Conservation (phyloP, 305 asterid species). For the Fraxinus floribunda region DNA sequence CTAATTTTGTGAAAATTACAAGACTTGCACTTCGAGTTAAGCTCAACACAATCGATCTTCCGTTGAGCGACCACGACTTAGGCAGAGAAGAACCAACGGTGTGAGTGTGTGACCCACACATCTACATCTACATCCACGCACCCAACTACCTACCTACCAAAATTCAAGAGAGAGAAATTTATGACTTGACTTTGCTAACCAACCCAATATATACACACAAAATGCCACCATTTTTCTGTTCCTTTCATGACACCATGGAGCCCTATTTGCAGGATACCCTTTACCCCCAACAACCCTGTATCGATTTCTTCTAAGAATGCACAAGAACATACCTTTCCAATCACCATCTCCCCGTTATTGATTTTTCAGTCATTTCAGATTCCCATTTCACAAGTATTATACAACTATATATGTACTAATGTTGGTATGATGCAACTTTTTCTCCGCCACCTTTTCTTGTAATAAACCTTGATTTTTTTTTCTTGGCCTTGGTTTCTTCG, state of each 20-base stretch:
- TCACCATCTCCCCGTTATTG: constrained; percentile 16
- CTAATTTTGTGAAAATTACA: too few species aligned
- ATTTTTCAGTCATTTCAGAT: constrained; percentile 28
- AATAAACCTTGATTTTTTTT: constrained; percentile 21
- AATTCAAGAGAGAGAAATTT: not conserved
- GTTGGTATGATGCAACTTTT: constrained; percentile 27
- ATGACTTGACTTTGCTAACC: not conserved
- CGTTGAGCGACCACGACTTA: too few species aligned
- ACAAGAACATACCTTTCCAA: not conserved
- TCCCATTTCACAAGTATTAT: not conserved
- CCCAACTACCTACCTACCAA: constrained; percentile 3
- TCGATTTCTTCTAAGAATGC: constrained; percentile 11
- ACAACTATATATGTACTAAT: not conserved
- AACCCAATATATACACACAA: not conserved
- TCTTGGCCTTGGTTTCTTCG: constrained; percentile 50
- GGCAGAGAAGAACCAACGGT: not conserved
- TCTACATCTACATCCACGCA: not conserved
- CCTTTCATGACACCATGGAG: constrained; percentile 21
- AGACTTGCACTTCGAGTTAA: not conserved
- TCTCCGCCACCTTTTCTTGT: constrained; percentile 52
- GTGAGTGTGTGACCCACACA: not conserved
- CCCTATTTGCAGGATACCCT: not conserved
- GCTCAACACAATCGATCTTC: not conserved
- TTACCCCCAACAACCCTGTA: constrained; percentile 10
- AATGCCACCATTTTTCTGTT: constrained; percentile 10